phyloP scores from a whole-genome alignment of 2,329 filamentous ascomycete genomes.

The Falciphora oryzae region DNA sequence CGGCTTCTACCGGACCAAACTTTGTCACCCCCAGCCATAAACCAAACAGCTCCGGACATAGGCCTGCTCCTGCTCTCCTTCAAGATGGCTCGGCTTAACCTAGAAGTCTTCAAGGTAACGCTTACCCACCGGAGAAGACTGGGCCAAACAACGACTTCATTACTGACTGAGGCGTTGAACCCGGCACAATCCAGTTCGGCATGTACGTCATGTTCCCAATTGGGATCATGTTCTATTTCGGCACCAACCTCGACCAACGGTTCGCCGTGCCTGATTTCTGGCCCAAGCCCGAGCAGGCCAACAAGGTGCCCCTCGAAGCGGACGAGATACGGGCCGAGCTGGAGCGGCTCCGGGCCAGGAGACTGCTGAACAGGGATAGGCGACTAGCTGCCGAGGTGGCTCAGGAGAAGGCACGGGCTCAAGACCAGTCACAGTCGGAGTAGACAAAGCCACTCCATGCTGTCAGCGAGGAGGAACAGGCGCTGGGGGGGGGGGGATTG shows the following conservation, averaged over 20 bases:
- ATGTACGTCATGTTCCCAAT: slow-evolving; percentile 99
- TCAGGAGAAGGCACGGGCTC: slow-evolving; percentile 11
- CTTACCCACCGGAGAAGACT: not conserved
- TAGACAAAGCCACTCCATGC: not conserved
- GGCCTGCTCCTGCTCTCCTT: not conserved
- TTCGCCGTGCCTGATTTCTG: slow-evolving; percentile 91
- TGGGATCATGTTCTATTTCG: slow-evolving; percentile 99
- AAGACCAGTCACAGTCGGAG: slow-evolving; percentile 9
- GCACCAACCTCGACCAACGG: slow-evolving; percentile 90
- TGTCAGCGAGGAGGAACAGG: slow-evolving; percentile 2
- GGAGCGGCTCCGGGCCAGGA: slow-evolving; percentile 57
- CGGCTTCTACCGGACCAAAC: not conserved
- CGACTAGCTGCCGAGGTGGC: slow-evolving; percentile 34
- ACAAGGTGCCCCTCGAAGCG: slow-evolving; percentile 68
- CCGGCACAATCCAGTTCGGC: slow-evolving; percentile 63
- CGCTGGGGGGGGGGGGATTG: not conserved
- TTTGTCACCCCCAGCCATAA: not conserved
- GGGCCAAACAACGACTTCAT: not conserved
- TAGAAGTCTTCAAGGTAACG: slow-evolving; percentile 88
- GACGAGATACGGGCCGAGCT: slow-evolving; percentile 83
- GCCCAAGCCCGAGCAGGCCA: slow-evolving; percentile 74
- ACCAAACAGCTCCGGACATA: not conserved
- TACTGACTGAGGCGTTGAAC: not conserved
- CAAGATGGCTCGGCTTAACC: slow-evolving; percentile 74
- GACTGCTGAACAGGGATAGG: slow-evolving; percentile 73